These are phyloP conservation scores for Malassezia japonica DNA, from an alignment of 1,284 basidiomycete genomes.

Conservation along the genomic window DNA sequence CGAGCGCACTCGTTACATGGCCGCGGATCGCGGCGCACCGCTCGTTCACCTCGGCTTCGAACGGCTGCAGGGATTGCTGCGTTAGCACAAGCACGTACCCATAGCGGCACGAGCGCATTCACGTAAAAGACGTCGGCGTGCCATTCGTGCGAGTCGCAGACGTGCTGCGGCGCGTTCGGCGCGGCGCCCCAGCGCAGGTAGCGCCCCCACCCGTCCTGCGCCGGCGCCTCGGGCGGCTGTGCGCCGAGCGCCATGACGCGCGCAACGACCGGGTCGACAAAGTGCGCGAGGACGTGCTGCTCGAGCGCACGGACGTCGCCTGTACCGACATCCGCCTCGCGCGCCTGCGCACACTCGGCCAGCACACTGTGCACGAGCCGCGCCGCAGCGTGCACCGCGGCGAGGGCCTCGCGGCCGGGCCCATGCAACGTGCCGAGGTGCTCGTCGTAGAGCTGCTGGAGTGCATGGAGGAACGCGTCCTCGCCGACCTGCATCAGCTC, in stretches of 20 bases:
- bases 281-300: background rate
- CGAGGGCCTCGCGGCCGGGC: conserved; percentile 9
- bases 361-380: background rate
- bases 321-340: background rate
- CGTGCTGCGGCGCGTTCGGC: background rate
- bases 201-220: background rate
- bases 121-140: background rate
- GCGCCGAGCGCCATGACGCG: background rate
- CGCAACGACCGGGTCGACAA: conserved; percentile 1
- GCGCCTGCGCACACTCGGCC: conserved; percentile 1
- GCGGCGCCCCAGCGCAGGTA: background rate
- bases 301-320: background rate
- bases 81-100: background rate
- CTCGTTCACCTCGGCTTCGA: background rate
- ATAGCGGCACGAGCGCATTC: background rate
- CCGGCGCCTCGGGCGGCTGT: background rate
- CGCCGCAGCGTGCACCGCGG: background rate
- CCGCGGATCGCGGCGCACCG: background rate
- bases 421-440: background rate
- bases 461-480: conserved; percentile 26
- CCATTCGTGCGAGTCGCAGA: background rate
- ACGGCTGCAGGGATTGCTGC: background rate
- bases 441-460: conserved; percentile 17
- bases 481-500: conserved; percentile 53
- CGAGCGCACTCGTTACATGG: background rate